Conservation (phyloP, 352 stramenopile genomes). For the Thalassiosira hispida region DNA sequence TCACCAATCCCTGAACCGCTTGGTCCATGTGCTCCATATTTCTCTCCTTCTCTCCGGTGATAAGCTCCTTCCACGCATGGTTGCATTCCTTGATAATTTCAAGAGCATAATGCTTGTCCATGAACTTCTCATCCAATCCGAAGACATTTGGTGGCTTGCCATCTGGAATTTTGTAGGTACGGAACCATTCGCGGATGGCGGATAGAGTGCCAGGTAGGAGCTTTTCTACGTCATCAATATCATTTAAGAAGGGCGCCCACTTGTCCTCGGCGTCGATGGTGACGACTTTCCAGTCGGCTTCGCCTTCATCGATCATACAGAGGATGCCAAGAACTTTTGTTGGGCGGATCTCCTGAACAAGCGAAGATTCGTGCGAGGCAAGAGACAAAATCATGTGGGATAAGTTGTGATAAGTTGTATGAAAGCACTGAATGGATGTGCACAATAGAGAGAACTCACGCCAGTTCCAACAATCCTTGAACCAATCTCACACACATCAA, state of each 20-base stretch:
- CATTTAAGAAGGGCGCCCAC: conserved; percentile 88
- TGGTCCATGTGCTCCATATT: conserved; percentile 74
- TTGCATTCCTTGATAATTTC: conserved; percentile 89
- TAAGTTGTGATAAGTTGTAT: background rate
- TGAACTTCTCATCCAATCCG: conserved; percentile 94
- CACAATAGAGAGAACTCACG: conserved; percentile 74
- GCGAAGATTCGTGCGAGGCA: background rate
- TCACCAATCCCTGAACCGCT: conserved; percentile 72
- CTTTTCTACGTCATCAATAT: conserved; percentile 93
- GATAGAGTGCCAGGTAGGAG: conserved; percentile 83
- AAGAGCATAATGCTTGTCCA: conserved; percentile 85
- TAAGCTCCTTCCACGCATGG: conserved; percentile 87
- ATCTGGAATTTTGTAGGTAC: conserved; percentile 98
- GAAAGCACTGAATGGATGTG: background rate
- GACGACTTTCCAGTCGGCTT: conserved; percentile 99
- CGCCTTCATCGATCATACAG: conserved; percentile 99
- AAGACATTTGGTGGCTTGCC: conserved; percentile 90
- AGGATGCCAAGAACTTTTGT: conserved; percentile 98
- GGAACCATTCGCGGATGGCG: conserved; percentile 96
- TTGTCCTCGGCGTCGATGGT: conserved; percentile 92
- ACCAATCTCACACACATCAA: conserved; percentile 98
- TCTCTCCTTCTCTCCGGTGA: conserved; percentile 86
- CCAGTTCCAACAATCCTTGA: conserved; percentile 88
- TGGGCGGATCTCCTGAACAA: conserved; percentile 87
- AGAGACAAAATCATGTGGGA: no score